Evolutionary conservation across 495 filamentous ascomycete species (phyloP).

Genomic region (Tuber brumale): DNA sequence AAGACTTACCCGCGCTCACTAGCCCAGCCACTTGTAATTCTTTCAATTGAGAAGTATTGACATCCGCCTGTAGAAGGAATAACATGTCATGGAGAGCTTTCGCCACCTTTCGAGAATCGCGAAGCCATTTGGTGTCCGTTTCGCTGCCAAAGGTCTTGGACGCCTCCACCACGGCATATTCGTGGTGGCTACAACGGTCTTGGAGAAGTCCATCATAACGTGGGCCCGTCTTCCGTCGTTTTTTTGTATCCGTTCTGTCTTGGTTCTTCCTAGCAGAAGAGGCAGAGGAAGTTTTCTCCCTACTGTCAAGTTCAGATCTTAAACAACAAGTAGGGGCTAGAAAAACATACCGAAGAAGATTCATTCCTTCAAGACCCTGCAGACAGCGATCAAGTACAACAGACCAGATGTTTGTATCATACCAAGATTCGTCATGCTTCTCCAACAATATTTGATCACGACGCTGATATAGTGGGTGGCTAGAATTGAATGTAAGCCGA

Average conservation of each 20-base stretch:
- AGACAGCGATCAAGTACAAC: too few species aligned
- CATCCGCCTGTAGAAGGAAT: constrained; percentile 3
- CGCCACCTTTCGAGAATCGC: constrained; percentile 11
- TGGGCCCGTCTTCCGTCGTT: constrained; percentile 15
- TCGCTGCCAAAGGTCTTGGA: constrained; percentile 7
- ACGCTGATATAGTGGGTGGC: too few species aligned
- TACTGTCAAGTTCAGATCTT: constrained; percentile 4
- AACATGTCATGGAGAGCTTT: constrained; percentile 27
- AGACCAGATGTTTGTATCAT: too few species aligned
- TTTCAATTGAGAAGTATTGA: background rate
- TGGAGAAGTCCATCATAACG: constrained; percentile 16
- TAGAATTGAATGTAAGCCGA: too few species aligned
- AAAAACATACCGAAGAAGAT: too few species aligned
- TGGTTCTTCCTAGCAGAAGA: constrained; percentile 9
- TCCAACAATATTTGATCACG: too few species aligned
- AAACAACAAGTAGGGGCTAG: background rate
- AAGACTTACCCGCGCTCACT: constrained; percentile 12
- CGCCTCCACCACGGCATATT: constrained; percentile 14
- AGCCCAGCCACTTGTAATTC: constrained; percentile 19
- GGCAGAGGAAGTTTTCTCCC: constrained; percentile 9
- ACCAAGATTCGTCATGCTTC: too few species aligned
- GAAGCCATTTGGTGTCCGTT: constrained; percentile 17
- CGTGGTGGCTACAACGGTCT: constrained; percentile 5
- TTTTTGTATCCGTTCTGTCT: constrained; percentile 8
- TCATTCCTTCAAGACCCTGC: too few species aligned